A percentile compares a stretch with the other conserved stretches of the same genome.
Evolutionary conservation across 2,329 filamentous ascomycete genomes (phyloP).

Genomic region (Claviceps maximensis): DNA sequence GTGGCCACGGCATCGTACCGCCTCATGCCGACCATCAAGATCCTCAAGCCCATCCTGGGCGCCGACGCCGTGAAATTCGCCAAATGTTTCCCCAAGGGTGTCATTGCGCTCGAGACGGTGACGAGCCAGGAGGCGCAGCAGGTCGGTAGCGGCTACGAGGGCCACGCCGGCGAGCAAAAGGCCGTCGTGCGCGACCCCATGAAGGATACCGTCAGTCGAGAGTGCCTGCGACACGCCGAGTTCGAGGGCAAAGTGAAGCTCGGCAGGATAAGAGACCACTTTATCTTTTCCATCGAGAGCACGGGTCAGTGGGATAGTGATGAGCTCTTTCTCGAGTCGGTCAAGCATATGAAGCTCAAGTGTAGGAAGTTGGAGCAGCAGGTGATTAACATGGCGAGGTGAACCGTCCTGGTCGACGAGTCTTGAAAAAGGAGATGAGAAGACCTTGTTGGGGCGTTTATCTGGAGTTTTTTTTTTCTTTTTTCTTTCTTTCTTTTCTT

Average conservation of each 20-base stretch:
- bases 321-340: slow-evolving; percentile 78
- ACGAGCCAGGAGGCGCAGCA: slow-evolving; percentile 50
- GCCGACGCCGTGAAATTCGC: slow-evolving; percentile 80
- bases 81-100: slow-evolving; percentile 76
- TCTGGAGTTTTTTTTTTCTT: not conserved
- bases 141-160: slow-evolving; percentile 53
- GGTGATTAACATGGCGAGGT: slow-evolving; percentile 50
- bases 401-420: slow-evolving; percentile 7
- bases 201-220: slow-evolving; percentile 89
- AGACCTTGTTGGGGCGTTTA: not conserved
- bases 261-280: slow-evolving; percentile 82
- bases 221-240: slow-evolving; percentile 81
- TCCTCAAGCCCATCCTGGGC: slow-evolving; percentile 71
- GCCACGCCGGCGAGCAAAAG: slow-evolving; percentile 66
- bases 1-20: slow-evolving; percentile 92
- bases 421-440: too few species aligned
- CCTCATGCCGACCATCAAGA: slow-evolving; percentile 76
- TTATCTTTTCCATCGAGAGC: slow-evolving; percentile 94
- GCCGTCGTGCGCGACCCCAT: slow-evolving; percentile 81
- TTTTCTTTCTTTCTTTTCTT: too few species aligned
- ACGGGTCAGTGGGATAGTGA: slow-evolving; percentile 92
- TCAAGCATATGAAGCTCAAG: slow-evolving; percentile 77
- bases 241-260: slow-evolving; percentile 94
- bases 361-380: slow-evolving; percentile 61
- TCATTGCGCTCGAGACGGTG: slow-evolving; percentile 67